These are phyloP conservation scores for Diaporthe longicolla DNA, from an alignment of 2,329 filamentous ascomycete species.

Conservation along the genomic window DNA sequence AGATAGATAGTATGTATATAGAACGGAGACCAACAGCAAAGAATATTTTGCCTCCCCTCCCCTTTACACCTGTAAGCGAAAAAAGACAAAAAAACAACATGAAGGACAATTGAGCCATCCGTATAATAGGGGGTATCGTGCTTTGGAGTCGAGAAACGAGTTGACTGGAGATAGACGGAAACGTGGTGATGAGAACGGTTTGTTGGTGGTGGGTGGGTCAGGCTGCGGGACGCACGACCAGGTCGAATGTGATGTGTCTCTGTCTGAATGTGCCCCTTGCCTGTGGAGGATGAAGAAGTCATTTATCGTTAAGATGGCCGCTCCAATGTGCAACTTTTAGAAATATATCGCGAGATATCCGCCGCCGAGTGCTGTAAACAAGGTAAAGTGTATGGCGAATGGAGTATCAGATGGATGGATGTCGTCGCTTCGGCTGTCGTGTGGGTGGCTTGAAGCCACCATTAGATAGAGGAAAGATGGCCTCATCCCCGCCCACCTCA, in stretches of 20 bases:
- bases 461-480: no score
- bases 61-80: constrained; percentile 22
- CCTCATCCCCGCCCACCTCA: constrained; percentile 47
- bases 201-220: background rate
- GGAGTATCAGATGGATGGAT: background rate
- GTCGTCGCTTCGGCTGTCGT: background rate
- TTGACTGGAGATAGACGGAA: constrained; percentile 37
- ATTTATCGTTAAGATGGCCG: constrained; percentile 37
- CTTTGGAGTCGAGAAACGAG: constrained; percentile 39
- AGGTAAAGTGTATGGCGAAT: background rate
- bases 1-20: constrained; percentile 2
- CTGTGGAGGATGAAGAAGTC: constrained; percentile 12
- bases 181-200: background rate
- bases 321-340: constrained; percentile 34
- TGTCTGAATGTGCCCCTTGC: constrained; percentile 11
- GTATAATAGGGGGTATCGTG: constrained; percentile 45
- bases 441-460: no score
- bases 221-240: background rate
- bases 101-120: constrained; percentile 41
- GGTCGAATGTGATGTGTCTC: no score
- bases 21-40: background rate
- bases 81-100: constrained; percentile 17
- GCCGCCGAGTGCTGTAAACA: background rate
- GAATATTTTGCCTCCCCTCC: constrained; percentile 28
- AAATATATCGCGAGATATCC: constrained; percentile 23